Percentiles rank a stretch among this genome's conserved stretches.
phyloP scores from a whole-genome alignment of 2,329 filamentous ascomycete genomes.

The Fusarium graminum region DNA sequence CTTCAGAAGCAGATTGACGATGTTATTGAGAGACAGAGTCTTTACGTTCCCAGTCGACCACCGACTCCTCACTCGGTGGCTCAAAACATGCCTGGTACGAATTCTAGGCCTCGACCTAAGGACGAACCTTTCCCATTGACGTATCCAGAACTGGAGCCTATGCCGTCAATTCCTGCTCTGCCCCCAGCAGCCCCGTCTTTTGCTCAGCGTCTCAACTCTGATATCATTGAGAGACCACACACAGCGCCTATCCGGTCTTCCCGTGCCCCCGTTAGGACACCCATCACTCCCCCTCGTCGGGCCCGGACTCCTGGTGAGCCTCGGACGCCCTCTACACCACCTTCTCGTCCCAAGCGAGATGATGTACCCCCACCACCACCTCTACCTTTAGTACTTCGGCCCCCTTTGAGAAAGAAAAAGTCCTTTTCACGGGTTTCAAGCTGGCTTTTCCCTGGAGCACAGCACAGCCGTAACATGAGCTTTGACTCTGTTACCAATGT shows the following conservation, averaged over 20 bases:
- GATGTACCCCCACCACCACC: constrained; percentile 65
- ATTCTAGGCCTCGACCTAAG: constrained; percentile 23
- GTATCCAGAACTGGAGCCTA: constrained; percentile 60
- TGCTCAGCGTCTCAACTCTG: constrained; percentile 65
- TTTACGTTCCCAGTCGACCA: constrained; percentile 67
- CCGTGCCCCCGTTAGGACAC: constrained; percentile 51
- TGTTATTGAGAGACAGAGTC: constrained; percentile 70
- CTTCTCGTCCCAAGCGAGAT: constrained; percentile 47
- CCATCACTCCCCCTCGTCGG: constrained; percentile 47
- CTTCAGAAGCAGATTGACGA: constrained; percentile 71
- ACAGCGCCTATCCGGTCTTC: constrained; percentile 54
- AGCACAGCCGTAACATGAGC: constrained; percentile 57
- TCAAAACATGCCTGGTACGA: constrained; percentile 51
- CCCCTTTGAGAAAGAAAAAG: constrained; percentile 74
- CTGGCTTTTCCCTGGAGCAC: constrained; percentile 66
- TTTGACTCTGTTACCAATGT: constrained; percentile 67
- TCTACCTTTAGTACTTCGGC: constrained; percentile 69
- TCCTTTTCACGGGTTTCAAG: constrained; percentile 72
- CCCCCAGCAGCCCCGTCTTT: constrained; percentile 70
- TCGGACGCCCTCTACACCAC: constrained; percentile 49
- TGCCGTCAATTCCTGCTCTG: constrained; percentile 69
- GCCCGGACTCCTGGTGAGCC: constrained; percentile 51
- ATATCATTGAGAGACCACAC: constrained; percentile 55
- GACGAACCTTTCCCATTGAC: constrained; percentile 36
- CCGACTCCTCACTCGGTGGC: constrained; percentile 63